These are phyloP conservation scores for Yarrowia yakushimensis DNA, from an alignment of 805 yeast genomes.

Conservation along the genomic window DNA sequence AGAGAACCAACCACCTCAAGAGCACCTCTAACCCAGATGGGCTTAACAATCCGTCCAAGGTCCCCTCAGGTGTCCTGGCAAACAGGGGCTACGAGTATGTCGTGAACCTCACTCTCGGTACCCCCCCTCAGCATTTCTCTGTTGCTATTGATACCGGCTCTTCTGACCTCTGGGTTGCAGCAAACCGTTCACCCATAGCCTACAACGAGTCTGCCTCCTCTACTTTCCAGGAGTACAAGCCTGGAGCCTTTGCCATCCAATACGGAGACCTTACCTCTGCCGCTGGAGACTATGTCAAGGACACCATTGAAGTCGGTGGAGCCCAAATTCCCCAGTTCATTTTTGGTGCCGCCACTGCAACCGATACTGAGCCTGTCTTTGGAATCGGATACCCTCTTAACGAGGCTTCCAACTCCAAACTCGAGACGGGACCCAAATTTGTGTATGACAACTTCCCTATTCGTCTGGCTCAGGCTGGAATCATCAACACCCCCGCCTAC, in stretches of 20 bases:
- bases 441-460: constrained; percentile 37
- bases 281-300: constrained; percentile 56
- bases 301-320: constrained; percentile 49
- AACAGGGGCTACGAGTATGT: background rate
- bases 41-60: background rate
- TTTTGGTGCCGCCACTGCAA: constrained; percentile 26
- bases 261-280: constrained; percentile 41
- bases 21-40: background rate
- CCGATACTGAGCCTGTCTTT: constrained; percentile 24
- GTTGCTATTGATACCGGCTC: constrained; percentile 70
- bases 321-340: constrained; percentile 40
- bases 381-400: constrained; percentile 29
- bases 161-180: constrained; percentile 57
- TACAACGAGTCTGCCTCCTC: constrained; percentile 27
- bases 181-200: background rate
- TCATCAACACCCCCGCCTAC: constrained; percentile 43
- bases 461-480: constrained; percentile 40
- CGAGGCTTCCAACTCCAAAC: background rate
- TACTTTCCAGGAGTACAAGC: constrained; percentile 30
- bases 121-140: constrained; percentile 50
- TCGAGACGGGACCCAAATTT: background rate
- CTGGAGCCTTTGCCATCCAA: constrained; percentile 30
- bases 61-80: background rate
- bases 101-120: constrained; percentile 45
- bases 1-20: background rate